These are phyloP conservation scores for Cladosporium sp. DNA, from an alignment of 2,329 filamentous ascomycete genomes.

Conservation along the genomic window DNA sequence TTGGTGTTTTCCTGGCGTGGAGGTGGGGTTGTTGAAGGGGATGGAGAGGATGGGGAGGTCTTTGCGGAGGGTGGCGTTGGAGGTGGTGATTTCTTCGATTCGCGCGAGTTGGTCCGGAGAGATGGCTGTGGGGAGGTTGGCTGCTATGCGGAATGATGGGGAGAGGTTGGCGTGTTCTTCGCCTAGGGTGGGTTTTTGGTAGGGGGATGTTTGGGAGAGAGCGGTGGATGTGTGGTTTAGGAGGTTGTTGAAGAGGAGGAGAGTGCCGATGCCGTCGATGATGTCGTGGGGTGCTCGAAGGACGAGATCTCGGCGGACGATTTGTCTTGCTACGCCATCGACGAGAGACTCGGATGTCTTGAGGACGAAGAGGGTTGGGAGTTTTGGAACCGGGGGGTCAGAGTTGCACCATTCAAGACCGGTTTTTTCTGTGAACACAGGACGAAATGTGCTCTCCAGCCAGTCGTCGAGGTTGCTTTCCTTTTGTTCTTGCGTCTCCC, in stretches of 20 bases:
- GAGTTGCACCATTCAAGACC: constrained; percentile 8
- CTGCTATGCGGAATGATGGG: constrained; percentile 4
- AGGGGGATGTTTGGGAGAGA: background rate
- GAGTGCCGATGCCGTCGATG: constrained; percentile 8
- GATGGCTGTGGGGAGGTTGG: background rate
- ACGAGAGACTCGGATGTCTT: background rate
- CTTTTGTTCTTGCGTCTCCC: background rate
- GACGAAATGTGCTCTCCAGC: background rate
- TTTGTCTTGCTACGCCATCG: background rate
- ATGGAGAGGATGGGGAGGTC: constrained; percentile 1
- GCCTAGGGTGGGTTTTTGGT: background rate
- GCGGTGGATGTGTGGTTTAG: background rate
- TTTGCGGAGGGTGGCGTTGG: background rate
- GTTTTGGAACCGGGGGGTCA: constrained; percentile 1
- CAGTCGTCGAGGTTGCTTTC: background rate
- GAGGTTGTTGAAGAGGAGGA: constrained; percentile 9
- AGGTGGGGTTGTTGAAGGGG: background rate
- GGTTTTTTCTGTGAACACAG: background rate
- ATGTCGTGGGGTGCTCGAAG: constrained; percentile 7
- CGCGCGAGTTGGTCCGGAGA: background rate
- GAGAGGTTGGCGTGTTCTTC: constrained; percentile 3
- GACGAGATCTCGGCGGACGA: background rate
- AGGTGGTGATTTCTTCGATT: constrained; percentile 1
- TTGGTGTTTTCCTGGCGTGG: constrained; percentile 5
- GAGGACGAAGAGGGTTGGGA: constrained; percentile 2